These are phyloP conservation scores for Metarhizium brunneum DNA, from an alignment of 2,329 filamentous ascomycete species.

Conservation along the genomic window DNA sequence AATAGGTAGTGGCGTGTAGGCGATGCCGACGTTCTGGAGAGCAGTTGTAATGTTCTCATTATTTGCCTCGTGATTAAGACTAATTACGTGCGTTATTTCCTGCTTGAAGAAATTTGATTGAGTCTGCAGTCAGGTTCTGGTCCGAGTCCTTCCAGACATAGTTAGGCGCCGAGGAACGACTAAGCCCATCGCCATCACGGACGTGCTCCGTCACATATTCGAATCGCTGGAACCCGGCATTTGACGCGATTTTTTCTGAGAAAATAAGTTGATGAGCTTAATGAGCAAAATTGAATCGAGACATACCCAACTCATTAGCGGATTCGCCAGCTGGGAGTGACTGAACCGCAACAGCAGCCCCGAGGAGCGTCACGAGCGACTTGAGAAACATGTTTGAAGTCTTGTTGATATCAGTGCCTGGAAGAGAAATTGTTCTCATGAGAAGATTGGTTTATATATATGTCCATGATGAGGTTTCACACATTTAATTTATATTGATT, in stretches of 20 bases:
- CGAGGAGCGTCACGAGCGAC: too few relatives aligned
- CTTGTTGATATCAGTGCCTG: neutral
- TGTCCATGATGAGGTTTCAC: too few relatives aligned
- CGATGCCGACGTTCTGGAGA: neutral
- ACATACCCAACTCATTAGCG: too few relatives aligned
- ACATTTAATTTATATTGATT: too few relatives aligned
- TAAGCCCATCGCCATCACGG: neutral
- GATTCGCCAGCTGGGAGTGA: too few relatives aligned
- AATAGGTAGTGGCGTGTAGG: neutral
- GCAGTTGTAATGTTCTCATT: neutral
- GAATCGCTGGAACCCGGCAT: neutral
- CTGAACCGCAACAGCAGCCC: too few relatives aligned
- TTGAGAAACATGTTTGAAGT: too few relatives aligned
- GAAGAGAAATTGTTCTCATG: too few relatives aligned
- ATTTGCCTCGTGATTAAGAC: neutral
- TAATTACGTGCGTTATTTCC: neutral
- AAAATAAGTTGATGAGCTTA: too few relatives aligned
- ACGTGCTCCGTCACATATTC: neutral
- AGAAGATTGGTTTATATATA: too few relatives aligned
- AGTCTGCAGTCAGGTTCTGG: neutral
- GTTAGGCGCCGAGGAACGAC: neutral
- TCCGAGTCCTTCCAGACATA: neutral
- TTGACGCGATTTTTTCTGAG: neutral
- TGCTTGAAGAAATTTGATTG: neutral
- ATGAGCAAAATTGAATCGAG: too few relatives aligned